Percentiles rank a stretch among this genome's conserved stretches.
These are phyloP conservation scores for Citrus sp. DNA, from an alignment of 345 rosid genomes.

Conservation along the genomic window DNA sequence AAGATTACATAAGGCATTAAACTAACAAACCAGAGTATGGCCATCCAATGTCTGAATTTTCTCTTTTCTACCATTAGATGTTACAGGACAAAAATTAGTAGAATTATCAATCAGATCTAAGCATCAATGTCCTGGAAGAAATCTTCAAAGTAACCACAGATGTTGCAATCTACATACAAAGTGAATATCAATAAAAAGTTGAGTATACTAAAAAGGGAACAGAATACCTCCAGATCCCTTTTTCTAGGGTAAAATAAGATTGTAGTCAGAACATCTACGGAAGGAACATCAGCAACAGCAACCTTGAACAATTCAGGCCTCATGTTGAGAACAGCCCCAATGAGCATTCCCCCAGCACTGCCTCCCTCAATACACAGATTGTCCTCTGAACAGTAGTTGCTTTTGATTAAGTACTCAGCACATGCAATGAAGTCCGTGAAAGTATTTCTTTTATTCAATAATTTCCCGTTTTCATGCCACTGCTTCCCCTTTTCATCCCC, in stretches of 20 bases:
- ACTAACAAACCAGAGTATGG: neutral
- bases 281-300: slow-evolving; percentile 84
- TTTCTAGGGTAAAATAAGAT: slow-evolving; percentile 89
- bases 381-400: slow-evolving; percentile 65
- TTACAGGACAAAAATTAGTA: neutral
- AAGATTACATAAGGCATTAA: no score
- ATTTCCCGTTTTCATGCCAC: slow-evolving; percentile 94
- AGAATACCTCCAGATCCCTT: slow-evolving; percentile 84
- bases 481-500: slow-evolving; percentile 96
- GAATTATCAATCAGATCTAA: neutral
- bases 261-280: slow-evolving; percentile 83
- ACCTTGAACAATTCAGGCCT: slow-evolving; percentile 92
- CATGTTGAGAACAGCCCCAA: slow-evolving; percentile 92
- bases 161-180: neutral
- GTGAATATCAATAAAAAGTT: neutral
- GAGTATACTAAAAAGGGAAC: neutral
- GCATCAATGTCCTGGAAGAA: neutral
- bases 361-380: slow-evolving; percentile 82
- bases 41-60: neutral
- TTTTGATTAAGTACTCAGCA: slow-evolving; percentile 70
- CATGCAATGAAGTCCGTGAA: slow-evolving; percentile 80
- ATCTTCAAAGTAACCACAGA: neutral
- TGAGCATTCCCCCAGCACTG: slow-evolving; percentile 91
- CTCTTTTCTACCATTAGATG: neutral
- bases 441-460: slow-evolving; percentile 75